Conservation (phyloP, 2,329 filamentous ascomycete genomes). For the Waltergamsia citrina region DNA sequence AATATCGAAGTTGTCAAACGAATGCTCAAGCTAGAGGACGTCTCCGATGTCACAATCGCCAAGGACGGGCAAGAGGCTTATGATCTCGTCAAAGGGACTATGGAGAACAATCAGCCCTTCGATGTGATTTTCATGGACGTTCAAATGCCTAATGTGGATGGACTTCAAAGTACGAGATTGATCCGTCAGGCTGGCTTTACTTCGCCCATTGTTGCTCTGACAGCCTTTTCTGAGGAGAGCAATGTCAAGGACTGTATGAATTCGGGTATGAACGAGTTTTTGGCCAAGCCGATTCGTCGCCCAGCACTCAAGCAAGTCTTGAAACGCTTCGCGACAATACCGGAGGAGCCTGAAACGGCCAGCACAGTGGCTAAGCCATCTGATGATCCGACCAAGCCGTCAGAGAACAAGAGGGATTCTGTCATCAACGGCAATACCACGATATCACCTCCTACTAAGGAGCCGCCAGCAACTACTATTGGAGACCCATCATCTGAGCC, state of each 20-base stretch:
- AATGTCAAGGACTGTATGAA: constrained; percentile 82
- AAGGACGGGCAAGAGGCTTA: constrained; percentile 82
- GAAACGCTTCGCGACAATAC: constrained; percentile 74
- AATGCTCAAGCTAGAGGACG: constrained; percentile 65
- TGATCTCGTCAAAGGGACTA: constrained; percentile 73
- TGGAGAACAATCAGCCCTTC: constrained; percentile 63
- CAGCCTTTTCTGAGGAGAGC: constrained; percentile 82
- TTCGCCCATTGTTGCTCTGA: constrained; percentile 82
- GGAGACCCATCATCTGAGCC: too few relatives aligned
- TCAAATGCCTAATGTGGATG: constrained; percentile 90
- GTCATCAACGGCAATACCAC: too few relatives aligned
- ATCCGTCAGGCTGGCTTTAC: constrained; percentile 82
- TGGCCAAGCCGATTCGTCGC: constrained; percentile 68
- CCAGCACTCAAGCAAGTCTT: constrained; percentile 79
- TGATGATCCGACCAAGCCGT: too few relatives aligned
- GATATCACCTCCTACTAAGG: too few relatives aligned
- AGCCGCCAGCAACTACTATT: too few relatives aligned
- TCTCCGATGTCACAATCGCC: constrained; percentile 83
- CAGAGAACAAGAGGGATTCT: too few relatives aligned
- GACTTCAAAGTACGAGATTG: constrained; percentile 73
- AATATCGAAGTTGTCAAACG: constrained; percentile 50
- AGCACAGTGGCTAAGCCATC: neutral
- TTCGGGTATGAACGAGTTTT: constrained; percentile 86
- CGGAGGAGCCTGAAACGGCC: constrained; percentile 44
- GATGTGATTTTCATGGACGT: constrained; percentile 96